phyloP scores from a whole-genome alignment of 148 eudicot species.

The Rhododendron griersonianum region DNA sequence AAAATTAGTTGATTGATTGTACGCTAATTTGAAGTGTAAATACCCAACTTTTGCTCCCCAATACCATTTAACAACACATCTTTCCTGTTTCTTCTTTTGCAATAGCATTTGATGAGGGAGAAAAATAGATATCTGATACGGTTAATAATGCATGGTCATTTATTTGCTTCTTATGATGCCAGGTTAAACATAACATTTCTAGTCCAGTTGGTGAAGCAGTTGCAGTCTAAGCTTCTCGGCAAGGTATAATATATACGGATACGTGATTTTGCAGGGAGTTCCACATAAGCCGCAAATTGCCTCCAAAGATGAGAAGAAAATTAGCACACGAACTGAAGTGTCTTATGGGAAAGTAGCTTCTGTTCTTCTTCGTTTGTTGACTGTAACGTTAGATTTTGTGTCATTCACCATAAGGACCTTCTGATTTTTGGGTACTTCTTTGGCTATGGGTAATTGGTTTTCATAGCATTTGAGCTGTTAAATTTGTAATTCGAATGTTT shows the following conservation, averaged over 20 bases:
- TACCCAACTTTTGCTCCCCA: neutral
- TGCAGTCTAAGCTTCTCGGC: constrained; percentile 48
- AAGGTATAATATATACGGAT: constrained; percentile 4
- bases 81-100: neutral
- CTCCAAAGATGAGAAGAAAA: constrained; percentile 1
- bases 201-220: constrained; percentile 64
- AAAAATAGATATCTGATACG: neutral
- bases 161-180: constrained; percentile 24
- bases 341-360: neutral
- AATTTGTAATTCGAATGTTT: neutral
- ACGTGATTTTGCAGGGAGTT: neutral
- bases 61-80: neutral
- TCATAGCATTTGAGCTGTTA: constrained; percentile 1
- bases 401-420: constrained; percentile 9
- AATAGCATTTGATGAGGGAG: neutral
- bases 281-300: neutral
- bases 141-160: neutral
- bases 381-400: constrained; percentile 8
- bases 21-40: neutral
- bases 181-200: constrained; percentile 63
- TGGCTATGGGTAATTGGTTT: neutral
- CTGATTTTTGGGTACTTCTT: neutral
- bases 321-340: neutral
- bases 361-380: constrained; percentile 6
- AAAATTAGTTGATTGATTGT: neutral